Evolutionary conservation across 2,329 filamentous ascomycete species (phyloP), one percentile per base, ranked within the genome.

Genomic region (Lachnellula suecica): DNA sequence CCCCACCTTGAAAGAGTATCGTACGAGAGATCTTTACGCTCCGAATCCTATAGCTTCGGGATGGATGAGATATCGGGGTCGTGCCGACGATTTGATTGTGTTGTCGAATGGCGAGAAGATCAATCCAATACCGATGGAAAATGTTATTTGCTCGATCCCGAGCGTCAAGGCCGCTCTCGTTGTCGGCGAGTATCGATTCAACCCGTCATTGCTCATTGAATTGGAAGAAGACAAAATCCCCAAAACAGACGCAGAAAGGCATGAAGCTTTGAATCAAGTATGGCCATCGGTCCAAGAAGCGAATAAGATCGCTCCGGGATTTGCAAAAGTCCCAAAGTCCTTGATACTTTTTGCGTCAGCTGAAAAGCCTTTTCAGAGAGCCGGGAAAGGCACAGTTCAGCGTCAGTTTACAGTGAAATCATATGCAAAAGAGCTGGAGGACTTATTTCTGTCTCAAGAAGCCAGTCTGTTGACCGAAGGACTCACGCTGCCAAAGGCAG

Each of bases 61-160:
- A 15, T 24, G 57, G 31, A 60, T 50, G 42, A 50, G 45, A 44
- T 55, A 51, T 34, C 52, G 48, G 15, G 23, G 38, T 19, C 47
- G 47, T n/a, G 41, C 24, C 23, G 47, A 49, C 22, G 38, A 49
- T 23, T 15, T 60, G 3, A 53, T 61, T 19, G 42, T 55, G 2
- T 47, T 61, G 6, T 59, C 59, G 1, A 75, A 72, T 42, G 74
- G 74, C 2, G 72, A 74, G 53, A 77, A 76, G 52, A 65, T 75
- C 41, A 74, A 74, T 27, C 74, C 74, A 0, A 56, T 70, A 6
- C 59, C 61, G 1, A 70, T 73, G 64, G 73, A 76, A 53, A 61
- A 57, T 22, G 62, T 65, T 10, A 65, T 76, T n/a, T 60, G 61
- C 20, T 59, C 53, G 2, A 68, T 72, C 49, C 66, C 70, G 1